phyloP scores from a whole-genome alignment of 192 early-diverging fungal species.

The Umbelopsis vinacea region DNA sequence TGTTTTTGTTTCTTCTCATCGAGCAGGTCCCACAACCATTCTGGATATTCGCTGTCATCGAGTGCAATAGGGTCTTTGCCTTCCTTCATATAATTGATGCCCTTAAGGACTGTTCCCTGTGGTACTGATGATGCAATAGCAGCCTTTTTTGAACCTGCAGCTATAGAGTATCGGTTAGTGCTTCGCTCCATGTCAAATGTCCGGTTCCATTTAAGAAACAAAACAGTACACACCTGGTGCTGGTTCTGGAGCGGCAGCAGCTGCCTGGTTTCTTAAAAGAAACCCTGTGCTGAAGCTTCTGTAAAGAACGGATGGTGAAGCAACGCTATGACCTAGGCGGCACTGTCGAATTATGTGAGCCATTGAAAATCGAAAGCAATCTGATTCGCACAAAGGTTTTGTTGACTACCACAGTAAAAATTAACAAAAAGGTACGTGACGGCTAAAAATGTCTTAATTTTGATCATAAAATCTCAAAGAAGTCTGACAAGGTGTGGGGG shows the following conservation, averaged over 20 bases:
- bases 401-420: neutral
- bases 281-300: constrained; percentile 4
- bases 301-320: neutral
- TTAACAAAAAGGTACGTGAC: neutral
- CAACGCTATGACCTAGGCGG: neutral
- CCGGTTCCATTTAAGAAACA: no score
- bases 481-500: neutral
- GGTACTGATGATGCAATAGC: constrained; percentile 55
- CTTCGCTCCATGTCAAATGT: no score
- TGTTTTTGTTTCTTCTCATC: constrained; percentile 57
- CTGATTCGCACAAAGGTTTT: neutral
- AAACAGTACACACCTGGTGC: neutral
- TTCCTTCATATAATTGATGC: constrained; percentile 83
- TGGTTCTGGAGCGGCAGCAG: neutral
- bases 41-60: constrained; percentile 86
- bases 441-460: neutral
- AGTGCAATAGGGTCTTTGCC: constrained; percentile 84
- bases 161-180: neutral
- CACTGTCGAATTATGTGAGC: constrained; percentile 9
- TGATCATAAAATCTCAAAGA: neutral
- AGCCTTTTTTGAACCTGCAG: constrained; percentile 3
- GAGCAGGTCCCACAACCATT: constrained; percentile 91
- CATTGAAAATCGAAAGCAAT: constrained; percentile 3
- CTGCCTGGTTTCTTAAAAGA: constrained; percentile 1
- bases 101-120: constrained; percentile 83